Conservation (phyloP, 495 filamentous ascomycete species). For the Saxophila tyrrhenica region DNA sequence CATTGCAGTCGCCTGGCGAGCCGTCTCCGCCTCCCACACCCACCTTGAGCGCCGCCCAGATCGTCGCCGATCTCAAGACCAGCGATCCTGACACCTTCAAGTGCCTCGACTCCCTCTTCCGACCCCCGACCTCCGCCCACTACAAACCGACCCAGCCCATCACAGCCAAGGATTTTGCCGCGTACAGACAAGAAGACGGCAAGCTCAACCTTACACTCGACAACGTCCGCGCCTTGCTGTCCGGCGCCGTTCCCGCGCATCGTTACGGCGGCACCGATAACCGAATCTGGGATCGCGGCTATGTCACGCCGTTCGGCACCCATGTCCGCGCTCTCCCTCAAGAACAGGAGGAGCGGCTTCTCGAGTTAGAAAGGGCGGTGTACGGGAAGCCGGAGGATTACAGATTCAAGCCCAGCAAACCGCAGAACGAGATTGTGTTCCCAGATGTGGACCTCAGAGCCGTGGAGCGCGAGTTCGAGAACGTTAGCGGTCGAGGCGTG, state of each 20-base stretch:
- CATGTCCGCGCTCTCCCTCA: conserved; percentile 62
- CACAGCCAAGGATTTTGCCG: conserved; percentile 8
- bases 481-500: conserved; percentile 1
- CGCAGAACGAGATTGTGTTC: conserved; percentile 17
- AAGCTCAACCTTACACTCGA: conserved; percentile 24
- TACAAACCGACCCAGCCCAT: conserved; percentile 9
- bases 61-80: conserved; percentile 19
- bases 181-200: conserved; percentile 14
- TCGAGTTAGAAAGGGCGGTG: conserved; percentile 58
- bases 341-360: conserved; percentile 66
- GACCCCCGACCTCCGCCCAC: conserved; percentile 3
- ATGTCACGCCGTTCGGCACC: conserved; percentile 70
- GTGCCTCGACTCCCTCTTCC: conserved; percentile 15
- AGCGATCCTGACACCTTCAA: conserved; percentile 11
- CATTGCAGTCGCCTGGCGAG: conserved; percentile 1
- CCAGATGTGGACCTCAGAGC: conserved; percentile 11
- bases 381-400: conserved; percentile 8
- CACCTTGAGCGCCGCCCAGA: conserved; percentile 8
- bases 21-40: conserved; percentile 15
- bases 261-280: conserved; percentile 27
- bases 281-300: conserved; percentile 33
- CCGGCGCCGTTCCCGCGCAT: conserved; percentile 32
- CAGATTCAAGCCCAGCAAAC: conserved; percentile 8
- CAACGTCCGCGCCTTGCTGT: conserved; percentile 24
- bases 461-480: conserved; percentile 7